Percentiles rank a stretch among this genome's conserved stretches.
phyloP scores from a whole-genome alignment of 2,329 filamentous ascomycete genomes.

The Chrysoporthe austroafricana region DNA sequence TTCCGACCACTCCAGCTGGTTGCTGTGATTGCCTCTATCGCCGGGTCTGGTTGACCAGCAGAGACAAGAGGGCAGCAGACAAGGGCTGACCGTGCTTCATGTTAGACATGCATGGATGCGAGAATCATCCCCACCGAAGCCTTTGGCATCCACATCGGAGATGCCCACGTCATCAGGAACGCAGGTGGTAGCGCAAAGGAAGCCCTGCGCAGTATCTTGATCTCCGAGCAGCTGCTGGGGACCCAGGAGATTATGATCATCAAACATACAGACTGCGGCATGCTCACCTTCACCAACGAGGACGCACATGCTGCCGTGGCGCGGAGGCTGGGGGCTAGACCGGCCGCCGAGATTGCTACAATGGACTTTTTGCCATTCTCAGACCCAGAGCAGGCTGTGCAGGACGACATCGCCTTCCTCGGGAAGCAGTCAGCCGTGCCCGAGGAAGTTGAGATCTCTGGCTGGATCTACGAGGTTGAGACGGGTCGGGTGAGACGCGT shows the following conservation, averaged over 20 bases:
- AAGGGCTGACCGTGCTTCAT: not conserved
- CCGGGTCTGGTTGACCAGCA: constrained; percentile 20
- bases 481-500: constrained; percentile 55
- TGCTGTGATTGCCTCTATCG: too few relatives aligned
- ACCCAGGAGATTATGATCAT: constrained; percentile 76
- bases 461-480: constrained; percentile 80
- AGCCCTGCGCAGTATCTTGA: constrained; percentile 73
- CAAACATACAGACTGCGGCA: constrained; percentile 78
- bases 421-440: constrained; percentile 63
- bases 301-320: constrained; percentile 60
- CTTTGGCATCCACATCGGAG: constrained; percentile 72
- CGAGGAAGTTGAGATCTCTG: constrained; percentile 63
- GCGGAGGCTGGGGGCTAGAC: constrained; percentile 59
- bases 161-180: constrained; percentile 80
- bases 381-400: constrained; percentile 66
- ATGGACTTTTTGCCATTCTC: constrained; percentile 68
- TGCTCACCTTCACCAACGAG: constrained; percentile 69
- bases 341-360: constrained; percentile 46
- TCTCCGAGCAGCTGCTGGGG: constrained; percentile 78
- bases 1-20: not conserved
- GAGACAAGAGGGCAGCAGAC: constrained; percentile 26
- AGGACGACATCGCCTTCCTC: constrained; percentile 67
- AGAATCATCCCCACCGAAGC: constrained; percentile 69
- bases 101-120: constrained; percentile 80
- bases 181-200: constrained; percentile 70